phyloP scores from a whole-genome alignment of 164 flowering plant species.

The Piper longum region DNA sequence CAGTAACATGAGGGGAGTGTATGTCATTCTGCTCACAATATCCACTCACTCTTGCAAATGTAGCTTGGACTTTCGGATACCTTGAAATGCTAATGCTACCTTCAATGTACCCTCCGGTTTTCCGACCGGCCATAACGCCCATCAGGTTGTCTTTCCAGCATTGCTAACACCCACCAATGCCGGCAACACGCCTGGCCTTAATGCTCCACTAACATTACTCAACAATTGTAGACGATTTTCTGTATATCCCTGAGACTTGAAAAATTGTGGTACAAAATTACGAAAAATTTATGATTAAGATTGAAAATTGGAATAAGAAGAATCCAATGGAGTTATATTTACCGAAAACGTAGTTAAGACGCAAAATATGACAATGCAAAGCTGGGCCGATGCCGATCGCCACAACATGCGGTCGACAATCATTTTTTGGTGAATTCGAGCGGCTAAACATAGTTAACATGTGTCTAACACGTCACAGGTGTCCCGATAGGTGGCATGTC shows the following conservation, averaged over 20 bases:
- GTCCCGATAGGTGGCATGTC: no score
- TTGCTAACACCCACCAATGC: constrained; percentile 62
- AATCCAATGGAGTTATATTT: no score
- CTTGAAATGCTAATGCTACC: constrained; percentile 48
- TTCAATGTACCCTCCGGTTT: constrained; percentile 52
- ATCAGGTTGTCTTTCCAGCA: constrained; percentile 66
- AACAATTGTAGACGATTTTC: constrained; percentile 42
- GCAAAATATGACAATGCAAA: no score
- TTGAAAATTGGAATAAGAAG: no score
- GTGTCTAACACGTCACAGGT: no score
- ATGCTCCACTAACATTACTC: constrained; percentile 49
- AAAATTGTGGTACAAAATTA: background rate
- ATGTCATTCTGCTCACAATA: constrained; percentile 63
- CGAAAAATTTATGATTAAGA: background rate
- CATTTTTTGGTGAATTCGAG: no score
- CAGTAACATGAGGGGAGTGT: constrained; percentile 54
- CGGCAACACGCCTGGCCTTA: constrained; percentile 50
- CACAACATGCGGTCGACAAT: no score
- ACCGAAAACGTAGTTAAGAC: no score
- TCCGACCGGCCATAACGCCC: constrained; percentile 62
- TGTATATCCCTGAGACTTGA: constrained; percentile 38
- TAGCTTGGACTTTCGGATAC: constrained; percentile 42
- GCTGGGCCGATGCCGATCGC: no score
- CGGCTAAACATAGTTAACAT: no score
- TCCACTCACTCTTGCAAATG: constrained; percentile 55